Percentiles rank a stretch among this genome's conserved stretches.
These are phyloP conservation scores for Cyberlindnera misumaiensis DNA, from an alignment of 805 yeast genomes.

Conservation along the genomic window DNA sequence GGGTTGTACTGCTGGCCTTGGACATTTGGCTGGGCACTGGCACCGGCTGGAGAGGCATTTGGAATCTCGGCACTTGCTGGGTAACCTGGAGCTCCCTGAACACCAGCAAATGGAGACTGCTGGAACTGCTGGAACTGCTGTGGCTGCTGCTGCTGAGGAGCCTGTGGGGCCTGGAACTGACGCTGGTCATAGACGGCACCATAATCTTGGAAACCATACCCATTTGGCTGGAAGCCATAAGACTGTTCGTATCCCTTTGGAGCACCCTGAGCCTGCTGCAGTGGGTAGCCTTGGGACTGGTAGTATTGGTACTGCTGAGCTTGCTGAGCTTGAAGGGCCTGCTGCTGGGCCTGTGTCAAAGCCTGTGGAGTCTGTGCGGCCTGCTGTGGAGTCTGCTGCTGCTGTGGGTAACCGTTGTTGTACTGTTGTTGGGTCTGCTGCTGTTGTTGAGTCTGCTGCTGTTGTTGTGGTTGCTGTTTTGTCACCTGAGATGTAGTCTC, in stretches of 20 bases:
- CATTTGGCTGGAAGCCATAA: constrained; percentile 17
- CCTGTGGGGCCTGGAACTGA: constrained; percentile 5
- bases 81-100: constrained; percentile 6
- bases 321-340: constrained; percentile 20
- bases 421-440: constrained; percentile 13
- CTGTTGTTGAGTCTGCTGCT: constrained; percentile 16
- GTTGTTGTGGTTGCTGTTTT: constrained; percentile 16
- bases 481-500: constrained; percentile 22
- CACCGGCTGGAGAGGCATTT: constrained; percentile 23
- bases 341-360: constrained; percentile 11
- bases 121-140: constrained; percentile 18
- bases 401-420: constrained; percentile 10
- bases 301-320: constrained; percentile 5
- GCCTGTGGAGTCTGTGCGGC: constrained; percentile 12
- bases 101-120: constrained; percentile 21
- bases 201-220: constrained; percentile 8
- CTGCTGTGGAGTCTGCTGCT: constrained; percentile 10
- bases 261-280: constrained; percentile 19
- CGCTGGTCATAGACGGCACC: constrained; percentile 1
- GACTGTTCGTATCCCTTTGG: constrained; percentile 30
- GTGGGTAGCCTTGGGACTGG: constrained; percentile 11
- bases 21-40: constrained; percentile 22
- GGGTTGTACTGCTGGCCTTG: constrained; percentile 21
- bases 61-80: constrained; percentile 13
- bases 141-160: constrained; percentile 13